These are phyloP conservation scores for Kondoa subrosea DNA, from an alignment of 768 basidiomycete species.

Conservation along the genomic window DNA sequence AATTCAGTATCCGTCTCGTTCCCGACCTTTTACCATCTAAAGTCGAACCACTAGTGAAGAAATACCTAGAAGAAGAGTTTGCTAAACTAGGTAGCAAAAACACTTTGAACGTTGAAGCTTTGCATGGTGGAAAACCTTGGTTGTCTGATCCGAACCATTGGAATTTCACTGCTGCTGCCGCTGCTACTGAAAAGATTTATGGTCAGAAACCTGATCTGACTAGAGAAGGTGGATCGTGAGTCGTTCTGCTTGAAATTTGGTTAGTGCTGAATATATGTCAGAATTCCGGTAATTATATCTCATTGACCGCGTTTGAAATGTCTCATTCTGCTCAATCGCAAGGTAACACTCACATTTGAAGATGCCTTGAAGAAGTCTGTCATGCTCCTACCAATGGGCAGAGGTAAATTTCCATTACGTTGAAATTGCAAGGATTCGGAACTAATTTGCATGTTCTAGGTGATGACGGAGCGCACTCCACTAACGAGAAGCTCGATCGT, in stretches of 20 bases:
- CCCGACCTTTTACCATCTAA: conserved; percentile 69
- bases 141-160: conserved; percentile 31
- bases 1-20: conserved; percentile 86
- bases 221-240: conserved; percentile 78
- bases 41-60: conserved; percentile 52
- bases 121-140: conserved; percentile 82
- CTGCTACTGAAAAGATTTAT: conserved; percentile 42
- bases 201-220: conserved; percentile 60
- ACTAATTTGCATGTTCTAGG: not conserved
- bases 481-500: conserved; percentile 65
- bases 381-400: conserved; percentile 36
- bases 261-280: not conserved
- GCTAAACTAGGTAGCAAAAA: conserved; percentile 72
- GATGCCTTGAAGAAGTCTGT: conserved; percentile 75
- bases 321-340: not conserved
- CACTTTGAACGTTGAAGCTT: conserved; percentile 49
- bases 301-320: too few relatives aligned
- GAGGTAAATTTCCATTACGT: conserved; percentile 77
- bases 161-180: conserved; percentile 78
- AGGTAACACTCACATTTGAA: conserved; percentile 65
- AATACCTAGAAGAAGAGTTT: conserved; percentile 61
- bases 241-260: not conserved
- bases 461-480: not conserved
- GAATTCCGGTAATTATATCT: not conserved
- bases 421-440: conserved; percentile 38